Conservation (phyloP, 1,139 yeast genomes). For the Suhomyces coccinellae region DNA sequence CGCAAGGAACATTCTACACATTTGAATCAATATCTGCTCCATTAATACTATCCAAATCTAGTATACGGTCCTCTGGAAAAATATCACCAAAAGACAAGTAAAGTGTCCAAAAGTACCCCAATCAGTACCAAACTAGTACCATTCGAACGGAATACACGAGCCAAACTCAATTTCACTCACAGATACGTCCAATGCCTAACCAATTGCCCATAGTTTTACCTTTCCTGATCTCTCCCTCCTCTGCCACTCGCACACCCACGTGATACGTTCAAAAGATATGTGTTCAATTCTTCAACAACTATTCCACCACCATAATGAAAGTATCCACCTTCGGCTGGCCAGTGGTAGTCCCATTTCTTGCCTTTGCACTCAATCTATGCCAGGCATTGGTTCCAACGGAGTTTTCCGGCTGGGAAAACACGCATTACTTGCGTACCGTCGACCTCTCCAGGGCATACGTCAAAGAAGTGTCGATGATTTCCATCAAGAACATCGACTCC, state of each 20-base stretch:
- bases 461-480: slow-evolving; percentile 59
- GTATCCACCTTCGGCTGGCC: slow-evolving; percentile 3
- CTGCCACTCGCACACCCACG: slow-evolving; percentile 5
- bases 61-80: too few relatives aligned
- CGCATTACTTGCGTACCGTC: slow-evolving; percentile 47
- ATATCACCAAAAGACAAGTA: too few relatives aligned
- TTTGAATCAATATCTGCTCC: too few relatives aligned
- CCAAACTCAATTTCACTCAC: not conserved
- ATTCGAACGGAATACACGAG: not conserved
- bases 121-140: not conserved
- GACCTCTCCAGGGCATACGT: slow-evolving; percentile 71
- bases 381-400: slow-evolving; percentile 6
- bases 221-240: not conserved
- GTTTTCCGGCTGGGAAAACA: slow-evolving; percentile 44
- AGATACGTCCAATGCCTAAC: not conserved
- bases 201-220: not conserved
- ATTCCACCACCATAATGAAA: slow-evolving; percentile 5
- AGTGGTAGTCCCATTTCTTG: slow-evolving; percentile 5
- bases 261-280: slow-evolving; percentile 8
- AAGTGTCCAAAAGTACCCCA: too few relatives aligned
- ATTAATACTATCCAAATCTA: too few relatives aligned
- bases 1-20: too few relatives aligned
- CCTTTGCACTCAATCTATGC: slow-evolving; percentile 2
- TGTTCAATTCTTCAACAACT: slow-evolving; percentile 6
- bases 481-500: slow-evolving; percentile 57